Base-by-base conservation (phyloP, 345 rosid species). In the Arabis alpina region DNA sequence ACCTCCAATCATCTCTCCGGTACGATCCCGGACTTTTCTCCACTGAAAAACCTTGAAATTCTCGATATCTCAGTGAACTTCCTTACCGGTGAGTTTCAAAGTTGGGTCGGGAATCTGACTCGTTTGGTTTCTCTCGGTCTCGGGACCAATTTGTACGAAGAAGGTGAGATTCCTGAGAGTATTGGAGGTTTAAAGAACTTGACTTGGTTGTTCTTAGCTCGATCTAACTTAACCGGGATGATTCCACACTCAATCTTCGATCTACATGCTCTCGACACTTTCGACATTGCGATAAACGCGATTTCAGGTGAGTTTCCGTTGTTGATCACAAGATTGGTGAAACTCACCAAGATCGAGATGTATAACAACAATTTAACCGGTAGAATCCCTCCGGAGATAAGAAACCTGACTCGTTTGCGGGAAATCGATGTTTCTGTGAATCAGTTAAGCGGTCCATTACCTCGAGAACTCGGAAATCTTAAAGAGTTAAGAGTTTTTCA, bases 351-450 rank as follows among this genome's bases (percentile, higher is more conserved):
- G 79, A 85, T 93, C 28, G 98, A 93, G 85, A 43, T 89, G 19
- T 91, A 10, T 28, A 0, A 0, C 1, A 93, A 93, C 77, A 70
- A 66, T 13, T 66, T 93, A 63, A 85, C 88, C 0, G 97, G 98
- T 3, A 70, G 84, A 15, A 67, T 93, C 43, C 97, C 96, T 0
- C 74, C 68, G 5, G 89, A 77, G 85, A 78, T 93, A 6, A 81
- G 58, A 47, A 72, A 79, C 23, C 87, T 91, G 63, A 74, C 78
- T 16, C 79, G 66, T 32, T 55, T 93, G 68, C 70, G 59, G 6
- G 92, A 93, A 57, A 11, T 89, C 5, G 98, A 91, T 68, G 61
- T 89, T n/a, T 93, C 98, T 3, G 0, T 44, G 0, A 93, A 93
- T 53, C 77, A 67, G 37, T 8, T 93, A 42, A 64, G 59, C 12